Evolutionary conservation across 2,329 filamentous ascomycete species (phyloP), one percentile per base, ranked within the genome.

Genomic region (Fusarium pseudocircinatum): DNA sequence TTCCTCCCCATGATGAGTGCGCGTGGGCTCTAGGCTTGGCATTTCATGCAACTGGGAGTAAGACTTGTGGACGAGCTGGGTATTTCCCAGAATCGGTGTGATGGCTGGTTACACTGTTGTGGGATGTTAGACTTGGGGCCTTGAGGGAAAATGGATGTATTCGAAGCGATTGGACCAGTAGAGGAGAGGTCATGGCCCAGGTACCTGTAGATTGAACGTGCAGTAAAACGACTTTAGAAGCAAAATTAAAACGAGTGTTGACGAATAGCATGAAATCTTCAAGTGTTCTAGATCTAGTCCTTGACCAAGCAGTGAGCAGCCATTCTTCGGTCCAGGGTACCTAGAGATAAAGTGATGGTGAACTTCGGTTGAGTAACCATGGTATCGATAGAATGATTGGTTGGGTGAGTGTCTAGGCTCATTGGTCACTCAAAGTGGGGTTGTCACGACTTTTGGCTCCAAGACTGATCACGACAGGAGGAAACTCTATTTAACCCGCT

Each of bases 1-100:
- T 75, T 68, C 40, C 43, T 75, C 22, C 73, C 73, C 9, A 34
- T 74, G 57, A 68, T 73, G 67, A 67, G 34, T 28, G 34, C 54
- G 9, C 39, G 36, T 30, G 70, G 70, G 10, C 40, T 69, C 6
- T 69, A 65, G 18, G 22, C n/a, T 39, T 60, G 14, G 36, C n/a
- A 28, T n/a, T 14, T 30, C 14, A 15, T 36, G 32, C 30, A 22
- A 36, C 40, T 14, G 7, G 7, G 6, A n/a, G 10, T 37, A 13
- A 28, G 14, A n/a, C 14, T 18, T 44, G 11, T 22, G 20, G 11
- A 15, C 6, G 18, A 15, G 15, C 7, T 18, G 11, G 14, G 10
- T 26, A 13, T n/a, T 34, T 6, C 10, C n/a, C 13, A 2, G 4
- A 11, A 13, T 22, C 9, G 14, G 9, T 13, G 20, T 13, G 20